Percentiles rank a stretch among this genome's conserved stretches.
Conservation (phyloP, 2,329 filamentous ascomycete species). For the Clonostachys chloroleuca region DNA sequence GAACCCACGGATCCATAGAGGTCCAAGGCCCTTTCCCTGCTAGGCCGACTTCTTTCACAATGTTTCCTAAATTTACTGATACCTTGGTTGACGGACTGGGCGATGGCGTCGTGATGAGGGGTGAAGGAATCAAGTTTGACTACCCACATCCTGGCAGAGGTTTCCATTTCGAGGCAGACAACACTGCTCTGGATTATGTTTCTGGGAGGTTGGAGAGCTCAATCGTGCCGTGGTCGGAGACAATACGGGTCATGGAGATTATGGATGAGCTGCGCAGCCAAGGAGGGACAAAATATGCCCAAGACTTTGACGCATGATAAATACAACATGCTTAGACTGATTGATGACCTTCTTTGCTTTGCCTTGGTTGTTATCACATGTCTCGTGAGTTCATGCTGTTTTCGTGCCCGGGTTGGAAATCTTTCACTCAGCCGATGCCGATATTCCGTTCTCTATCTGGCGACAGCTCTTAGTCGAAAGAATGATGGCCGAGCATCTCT, state of each 20-base stretch:
- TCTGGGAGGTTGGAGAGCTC: constrained; percentile 27
- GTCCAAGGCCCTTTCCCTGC: constrained; percentile 25
- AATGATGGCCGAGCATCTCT: no score
- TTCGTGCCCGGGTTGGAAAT: no score
- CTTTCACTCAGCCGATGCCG: no score
- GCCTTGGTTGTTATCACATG: no score
- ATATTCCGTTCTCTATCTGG: no score
- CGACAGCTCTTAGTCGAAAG: no score
- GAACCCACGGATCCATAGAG: constrained; percentile 27
- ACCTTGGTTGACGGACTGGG: constrained; percentile 1
- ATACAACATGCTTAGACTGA: no score
- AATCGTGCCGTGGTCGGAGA: constrained; percentile 40
- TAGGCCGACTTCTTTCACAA: constrained; percentile 24
- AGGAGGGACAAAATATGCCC: constrained; percentile 19
- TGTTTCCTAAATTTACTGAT: constrained; percentile 12
- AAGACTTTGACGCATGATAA: constrained; percentile 7
- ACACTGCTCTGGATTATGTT: constrained; percentile 30
- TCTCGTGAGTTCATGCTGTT: no score
- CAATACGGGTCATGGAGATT: constrained; percentile 37
- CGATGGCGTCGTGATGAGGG: no score
- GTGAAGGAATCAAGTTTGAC: constrained; percentile 19
- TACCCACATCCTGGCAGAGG: constrained; percentile 26
- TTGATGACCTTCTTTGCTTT: no score
- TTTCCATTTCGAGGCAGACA: constrained; percentile 40
- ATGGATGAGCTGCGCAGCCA: constrained; percentile 38